Evolutionary conservation across 1,284 basidiomycete species (phyloP), one percentile per base, ranked within the genome.

Genomic region (Irpex sp.): DNA sequence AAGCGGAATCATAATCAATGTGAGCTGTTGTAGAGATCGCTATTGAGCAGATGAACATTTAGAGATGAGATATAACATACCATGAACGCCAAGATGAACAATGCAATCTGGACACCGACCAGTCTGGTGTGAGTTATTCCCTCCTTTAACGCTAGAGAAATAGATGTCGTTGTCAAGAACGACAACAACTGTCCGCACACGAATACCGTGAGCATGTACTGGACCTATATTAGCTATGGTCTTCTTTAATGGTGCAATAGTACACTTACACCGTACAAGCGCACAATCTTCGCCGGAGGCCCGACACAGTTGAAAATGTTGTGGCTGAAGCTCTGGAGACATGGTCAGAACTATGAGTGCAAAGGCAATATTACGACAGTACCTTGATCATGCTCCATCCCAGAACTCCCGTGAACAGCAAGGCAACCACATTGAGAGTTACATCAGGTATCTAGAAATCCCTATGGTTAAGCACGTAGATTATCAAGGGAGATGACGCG

Each of bases 161-260:
- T 81, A 76, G 5, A 83, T 69, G 11, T 86, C 75, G 21, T 56
- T 13, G 17, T 31, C 52, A 84, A 77, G 70, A 86, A 87, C 2
- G 79, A 77, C 59, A 82, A 81, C 6, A 88, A 73, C 69, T 87
- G 85, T 2, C 87, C 74, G 65, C 80, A 81, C n/a, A 84, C 85
- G 47, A 82, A 77, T 3, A 86, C 73, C 1, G 82, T 80, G 69
- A 86, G 77, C 72, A 86, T 84, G 66, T 81, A 80, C 84, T 84
- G 63, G 7, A 7, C 0, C 3, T 37, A 52, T 56, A 5, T 37
- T 2, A 38, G 31, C 13, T 13, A 31, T 4, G 26, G 34, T 56
- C 4, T 5, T 0, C 13, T 1, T 9, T 0, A 19, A 54, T 11
- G 2, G 11, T 11, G n/a, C 4, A 11, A 54, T 21, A 36, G 11